A percentile compares a stretch with the other conserved stretches of the same genome.
phyloP scores from a whole-genome alignment of 768 basidiomycete genomes.

The Suillus plorans region DNA sequence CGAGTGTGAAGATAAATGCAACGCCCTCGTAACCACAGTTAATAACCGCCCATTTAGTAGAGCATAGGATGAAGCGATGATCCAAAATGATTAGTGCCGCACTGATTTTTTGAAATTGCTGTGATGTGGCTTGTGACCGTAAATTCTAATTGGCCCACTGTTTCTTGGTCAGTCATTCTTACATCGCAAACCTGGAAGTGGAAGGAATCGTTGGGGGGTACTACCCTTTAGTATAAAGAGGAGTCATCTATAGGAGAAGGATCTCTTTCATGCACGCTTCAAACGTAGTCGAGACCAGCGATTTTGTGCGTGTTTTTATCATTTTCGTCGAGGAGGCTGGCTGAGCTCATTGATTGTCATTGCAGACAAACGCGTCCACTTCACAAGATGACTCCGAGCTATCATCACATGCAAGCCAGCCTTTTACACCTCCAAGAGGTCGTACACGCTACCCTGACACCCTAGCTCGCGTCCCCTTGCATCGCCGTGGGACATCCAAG shows the following conservation, averaged over 20 bases:
- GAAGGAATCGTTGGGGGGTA: background rate
- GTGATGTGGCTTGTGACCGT: background rate
- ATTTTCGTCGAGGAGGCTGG: background rate
- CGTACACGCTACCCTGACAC: conserved; percentile 56
- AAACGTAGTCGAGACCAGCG: background rate
- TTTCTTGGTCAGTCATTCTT: background rate
- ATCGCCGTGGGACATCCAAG: conserved; percentile 75
- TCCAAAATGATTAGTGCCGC: background rate
- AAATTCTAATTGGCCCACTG: background rate
- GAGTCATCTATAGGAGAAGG: background rate
- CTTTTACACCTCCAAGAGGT: conserved; percentile 41
- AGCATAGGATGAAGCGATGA: background rate
- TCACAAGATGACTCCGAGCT: conserved; percentile 5
- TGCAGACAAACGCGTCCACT: background rate
- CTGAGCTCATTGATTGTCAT: background rate
- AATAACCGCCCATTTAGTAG: background rate
- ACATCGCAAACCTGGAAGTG: background rate
- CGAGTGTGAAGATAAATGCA: background rate
- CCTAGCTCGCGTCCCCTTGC: conserved; percentile 70
- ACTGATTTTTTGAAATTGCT: conserved; percentile 1
- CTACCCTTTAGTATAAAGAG: background rate
- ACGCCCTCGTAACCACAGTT: background rate
- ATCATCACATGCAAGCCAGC: conserved; percentile 24
- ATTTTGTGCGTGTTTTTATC: background rate
- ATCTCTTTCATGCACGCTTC: conserved; percentile 1